A percentile compares a stretch with the other conserved stretches of the same genome.
These are phyloP conservation scores for Phytopythium kandeliae DNA, from an alignment of 352 stramenopile genomes.

Conservation along the genomic window DNA sequence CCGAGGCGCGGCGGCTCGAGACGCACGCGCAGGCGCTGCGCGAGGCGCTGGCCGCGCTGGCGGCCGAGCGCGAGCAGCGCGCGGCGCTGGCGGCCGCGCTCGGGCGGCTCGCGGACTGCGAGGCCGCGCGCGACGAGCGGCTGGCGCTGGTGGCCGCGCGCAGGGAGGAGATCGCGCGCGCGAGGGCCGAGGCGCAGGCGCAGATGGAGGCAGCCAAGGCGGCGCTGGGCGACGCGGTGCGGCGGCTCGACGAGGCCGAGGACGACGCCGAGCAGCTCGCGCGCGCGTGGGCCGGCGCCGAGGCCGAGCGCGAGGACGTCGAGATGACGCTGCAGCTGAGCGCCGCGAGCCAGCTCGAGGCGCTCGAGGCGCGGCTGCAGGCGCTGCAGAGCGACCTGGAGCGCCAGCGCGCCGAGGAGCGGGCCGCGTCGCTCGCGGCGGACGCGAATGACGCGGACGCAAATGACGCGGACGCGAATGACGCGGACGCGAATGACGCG, in stretches of 20 bases:
- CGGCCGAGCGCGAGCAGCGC: slow-evolving; percentile 24
- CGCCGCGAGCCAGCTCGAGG: slow-evolving; percentile 37
- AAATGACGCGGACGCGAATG: not conserved
- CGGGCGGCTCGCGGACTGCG: slow-evolving; percentile 26
- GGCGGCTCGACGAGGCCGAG: slow-evolving; percentile 49
- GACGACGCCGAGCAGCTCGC: slow-evolving; percentile 25
- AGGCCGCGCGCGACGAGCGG: slow-evolving; percentile 30
- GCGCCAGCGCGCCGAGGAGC: slow-evolving; percentile 1
- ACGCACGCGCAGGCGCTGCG: slow-evolving; percentile 16
- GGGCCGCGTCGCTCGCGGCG: no score
- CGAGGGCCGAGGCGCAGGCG: slow-evolving; percentile 38
- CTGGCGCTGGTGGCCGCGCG: slow-evolving; percentile 20
- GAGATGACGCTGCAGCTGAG: slow-evolving; percentile 65
- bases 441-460: no score
- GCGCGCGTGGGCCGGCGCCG: slow-evolving; percentile 30
- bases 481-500: not conserved
- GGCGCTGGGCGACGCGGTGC: slow-evolving; percentile 26
- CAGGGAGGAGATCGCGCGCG: slow-evolving; percentile 23
- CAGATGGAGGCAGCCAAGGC: slow-evolving; percentile 58
- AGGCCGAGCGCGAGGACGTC: slow-evolving; percentile 50
- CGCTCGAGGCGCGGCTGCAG: slow-evolving; percentile 20
- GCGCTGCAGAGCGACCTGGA: slow-evolving; percentile 12
- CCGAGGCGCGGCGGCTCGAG: slow-evolving; percentile 22
- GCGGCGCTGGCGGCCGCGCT: slow-evolving; percentile 28
- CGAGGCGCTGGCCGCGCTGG: slow-evolving; percentile 27